Percentiles rank a stretch among this genome's conserved stretches.
Conservation (phyloP, 1,139 yeast species). For the Yamadazyma kanchanaburiensis region DNA sequence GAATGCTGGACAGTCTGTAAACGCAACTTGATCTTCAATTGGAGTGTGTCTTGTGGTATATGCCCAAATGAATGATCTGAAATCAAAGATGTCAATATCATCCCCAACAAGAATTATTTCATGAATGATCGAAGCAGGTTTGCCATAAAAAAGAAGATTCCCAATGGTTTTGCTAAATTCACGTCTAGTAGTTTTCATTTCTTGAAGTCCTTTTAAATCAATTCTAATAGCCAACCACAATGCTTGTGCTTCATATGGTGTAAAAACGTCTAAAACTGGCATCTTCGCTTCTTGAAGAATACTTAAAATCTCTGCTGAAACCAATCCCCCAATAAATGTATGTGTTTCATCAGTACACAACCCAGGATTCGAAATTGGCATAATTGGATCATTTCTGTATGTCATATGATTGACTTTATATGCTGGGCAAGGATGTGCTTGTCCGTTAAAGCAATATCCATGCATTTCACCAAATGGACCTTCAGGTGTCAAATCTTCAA, state of each 20-base stretch:
- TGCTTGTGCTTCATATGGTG: conserved; percentile 1
- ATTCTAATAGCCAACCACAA: conserved; percentile 1
- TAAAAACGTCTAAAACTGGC: conserved; percentile 1
- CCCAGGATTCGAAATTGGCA: conserved; percentile 1
- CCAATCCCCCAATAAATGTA: conserved; percentile 1
- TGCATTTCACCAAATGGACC: conserved; percentile 3
- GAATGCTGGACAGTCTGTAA: not conserved
- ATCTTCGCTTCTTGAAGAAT: conserved; percentile 1
- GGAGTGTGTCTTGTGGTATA: conserved; percentile 2
- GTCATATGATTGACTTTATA: conserved; percentile 1
- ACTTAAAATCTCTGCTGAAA: conserved; percentile 1
- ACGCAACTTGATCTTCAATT: conserved; percentile 1
- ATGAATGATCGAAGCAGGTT: conserved; percentile 2
- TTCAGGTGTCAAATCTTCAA: not conserved
- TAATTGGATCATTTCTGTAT: conserved; percentile 1
- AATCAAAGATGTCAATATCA: conserved; percentile 1
- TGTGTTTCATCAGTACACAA: conserved; percentile 1
- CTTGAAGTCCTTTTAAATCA: conserved; percentile 1
- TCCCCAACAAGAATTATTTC: conserved; percentile 2
- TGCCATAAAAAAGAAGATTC: conserved; percentile 1
- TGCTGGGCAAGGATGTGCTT: conserved; percentile 1
- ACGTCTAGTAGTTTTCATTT: not conserved
- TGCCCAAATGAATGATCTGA: conserved; percentile 1
- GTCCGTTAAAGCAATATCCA: conserved; percentile 1
- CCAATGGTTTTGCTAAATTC: conserved; percentile 1